A percentile compares a stretch with the other conserved stretches of the same genome.
phyloP scores from a whole-genome alignment of 2,329 filamentous ascomycete species.

The Aspergillus fischeri region DNA sequence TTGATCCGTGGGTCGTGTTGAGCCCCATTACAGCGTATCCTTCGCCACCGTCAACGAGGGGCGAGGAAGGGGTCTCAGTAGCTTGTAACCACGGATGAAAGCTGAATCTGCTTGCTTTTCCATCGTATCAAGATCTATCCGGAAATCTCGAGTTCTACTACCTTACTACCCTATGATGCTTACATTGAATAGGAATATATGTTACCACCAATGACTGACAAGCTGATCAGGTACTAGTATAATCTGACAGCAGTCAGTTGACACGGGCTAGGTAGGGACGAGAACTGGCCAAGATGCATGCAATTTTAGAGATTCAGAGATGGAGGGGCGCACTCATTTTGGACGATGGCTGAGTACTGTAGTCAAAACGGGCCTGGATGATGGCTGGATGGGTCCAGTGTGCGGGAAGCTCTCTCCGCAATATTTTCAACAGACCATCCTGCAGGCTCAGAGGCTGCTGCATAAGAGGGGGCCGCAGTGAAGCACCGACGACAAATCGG shows the following conservation, averaged over 20 bases:
- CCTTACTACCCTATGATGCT: neutral
- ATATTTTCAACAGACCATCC: conserved; percentile 13
- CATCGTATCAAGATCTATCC: neutral
- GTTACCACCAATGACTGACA: neutral
- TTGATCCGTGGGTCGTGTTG: neutral
- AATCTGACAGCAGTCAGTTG: neutral
- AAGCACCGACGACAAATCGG: neutral
- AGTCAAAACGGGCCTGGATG: neutral
- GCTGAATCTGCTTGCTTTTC: neutral
- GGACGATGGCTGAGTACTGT: neutral
- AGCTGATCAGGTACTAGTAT: neutral
- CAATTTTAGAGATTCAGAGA: neutral
- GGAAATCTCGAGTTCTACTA: neutral
- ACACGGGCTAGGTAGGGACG: neutral
- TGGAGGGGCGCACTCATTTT: neutral
- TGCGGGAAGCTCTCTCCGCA: conserved; percentile 20
- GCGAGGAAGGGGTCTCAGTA: neutral
- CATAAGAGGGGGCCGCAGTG: neutral
- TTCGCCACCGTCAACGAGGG: neutral
- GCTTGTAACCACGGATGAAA: conserved; percentile 9
- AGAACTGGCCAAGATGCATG: neutral
- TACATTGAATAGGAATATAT: neutral
- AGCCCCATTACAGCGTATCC: neutral
- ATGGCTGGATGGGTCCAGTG: conserved; percentile 4
- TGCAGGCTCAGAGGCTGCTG: conserved; percentile 2